These are phyloP conservation scores for Pyrenochaeta sp. DNA, from an alignment of 2,329 filamentous ascomycete genomes.

Conservation along the genomic window DNA sequence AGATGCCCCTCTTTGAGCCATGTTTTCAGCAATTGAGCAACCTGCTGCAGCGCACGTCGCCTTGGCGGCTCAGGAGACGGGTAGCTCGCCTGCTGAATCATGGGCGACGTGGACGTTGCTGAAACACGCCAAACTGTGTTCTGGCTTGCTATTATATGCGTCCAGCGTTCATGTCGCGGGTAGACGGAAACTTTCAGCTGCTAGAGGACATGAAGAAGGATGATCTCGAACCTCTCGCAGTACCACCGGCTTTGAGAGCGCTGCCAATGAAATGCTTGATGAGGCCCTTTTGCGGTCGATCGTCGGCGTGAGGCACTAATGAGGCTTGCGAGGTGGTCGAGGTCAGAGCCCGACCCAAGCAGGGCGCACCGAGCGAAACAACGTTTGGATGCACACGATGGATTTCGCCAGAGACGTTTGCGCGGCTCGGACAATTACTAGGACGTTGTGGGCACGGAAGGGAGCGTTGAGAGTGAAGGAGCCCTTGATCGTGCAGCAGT, in stretches of 20 bases:
- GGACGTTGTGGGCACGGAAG: neutral
- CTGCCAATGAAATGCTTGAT: neutral
- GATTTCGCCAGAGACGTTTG: neutral
- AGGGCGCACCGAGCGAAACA: neutral
- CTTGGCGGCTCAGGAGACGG: slow-evolving; percentile 16
- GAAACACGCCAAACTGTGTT: slow-evolving; percentile 29
- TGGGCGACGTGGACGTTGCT: slow-evolving; percentile 22
- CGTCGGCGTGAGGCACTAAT: neutral
- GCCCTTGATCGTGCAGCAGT: neutral
- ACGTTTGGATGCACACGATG: neutral
- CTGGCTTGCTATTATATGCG: neutral
- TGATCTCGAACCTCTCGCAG: neutral
- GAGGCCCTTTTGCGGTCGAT: neutral
- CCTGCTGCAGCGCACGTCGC: slow-evolving; percentile 21
- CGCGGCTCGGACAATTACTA: neutral
- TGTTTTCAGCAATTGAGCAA: slow-evolving; percentile 2
- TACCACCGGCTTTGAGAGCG: neutral
- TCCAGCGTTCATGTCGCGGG: neutral
- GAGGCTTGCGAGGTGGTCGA: neutral
- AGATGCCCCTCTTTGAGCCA: slow-evolving; percentile 9
- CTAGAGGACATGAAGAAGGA: neutral
- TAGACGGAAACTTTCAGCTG: neutral
- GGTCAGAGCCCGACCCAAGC: neutral
- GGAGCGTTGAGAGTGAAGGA: neutral
- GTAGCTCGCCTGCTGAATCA: slow-evolving; percentile 19